Evolutionary conservation across 2,329 filamentous ascomycete genomes (phyloP), one percentile per base, ranked within the genome.

Genomic region (Thielaviopsis ethacetica): DNA sequence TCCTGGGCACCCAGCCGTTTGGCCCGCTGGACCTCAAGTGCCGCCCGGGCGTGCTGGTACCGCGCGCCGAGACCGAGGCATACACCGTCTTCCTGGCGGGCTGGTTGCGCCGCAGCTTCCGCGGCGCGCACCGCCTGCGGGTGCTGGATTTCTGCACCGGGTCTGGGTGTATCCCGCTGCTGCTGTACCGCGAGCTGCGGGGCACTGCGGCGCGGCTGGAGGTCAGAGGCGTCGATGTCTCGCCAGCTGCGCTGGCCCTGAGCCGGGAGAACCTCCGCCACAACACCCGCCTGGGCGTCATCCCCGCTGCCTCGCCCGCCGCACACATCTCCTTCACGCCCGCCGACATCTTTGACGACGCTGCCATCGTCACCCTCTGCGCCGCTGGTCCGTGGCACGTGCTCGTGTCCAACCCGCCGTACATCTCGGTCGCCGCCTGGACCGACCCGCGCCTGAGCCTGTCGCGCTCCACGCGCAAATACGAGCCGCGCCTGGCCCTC

Each of bases 91-190:
- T 82, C 64, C 72, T 87, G 12, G 78, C 77, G 41, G 34, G 24
- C 67, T 56, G 21, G 38, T 5, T 24, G 44, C 17, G 12, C 24
- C 2, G 44, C 44, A 49, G 10, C 5, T 19, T 5, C 34, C 54
- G 47, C 21, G 21, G n/a, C 26, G 12, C 49, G 17, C 49, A 59
- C 64, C 62, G 66, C 17, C 65, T 94, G 13, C 78, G 76, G 13
- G 74, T 97, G 49, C 70, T 96, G 9, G 93, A 98, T 69, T 75
- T 96, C 30, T 97, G 93, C 70, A 91, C 89, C 0, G 93, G 93
- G 10, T 88, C 87, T 5, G 93, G 93, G 4, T 96, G 91, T 71
- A 95, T 97, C 63, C 80, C 89, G 0, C 77, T 97, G 9, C 78
- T 88, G 2, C 75, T 95, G 6, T 81, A 86, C 62, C 75, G 83